Percentiles rank a stretch among this genome's conserved stretches.
Conservation (phyloP, 2,329 filamentous ascomycete genomes). For the Macrophomina tecta region DNA sequence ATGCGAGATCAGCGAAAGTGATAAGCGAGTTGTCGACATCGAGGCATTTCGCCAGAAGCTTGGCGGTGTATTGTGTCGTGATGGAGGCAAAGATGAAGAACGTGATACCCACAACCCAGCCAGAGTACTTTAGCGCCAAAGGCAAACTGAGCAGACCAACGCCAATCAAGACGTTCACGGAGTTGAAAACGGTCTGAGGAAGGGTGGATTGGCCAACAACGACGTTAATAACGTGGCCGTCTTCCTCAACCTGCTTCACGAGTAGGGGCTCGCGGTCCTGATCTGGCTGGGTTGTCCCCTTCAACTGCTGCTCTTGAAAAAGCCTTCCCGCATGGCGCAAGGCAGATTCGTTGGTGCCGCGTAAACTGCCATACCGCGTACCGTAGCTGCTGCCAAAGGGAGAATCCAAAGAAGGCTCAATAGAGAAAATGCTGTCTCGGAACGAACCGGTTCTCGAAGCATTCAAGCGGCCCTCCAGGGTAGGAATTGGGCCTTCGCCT, state of each 20-base stretch:
- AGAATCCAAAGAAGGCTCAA: slow-evolving; percentile 65
- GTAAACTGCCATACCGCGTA: slow-evolving; percentile 50
- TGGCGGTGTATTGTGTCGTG: slow-evolving; percentile 85
- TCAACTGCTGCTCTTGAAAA: slow-evolving; percentile 54
- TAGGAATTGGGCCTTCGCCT: background rate
- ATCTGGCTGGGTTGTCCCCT: slow-evolving; percentile 50
- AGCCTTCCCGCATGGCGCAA: slow-evolving; percentile 62
- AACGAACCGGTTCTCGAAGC: slow-evolving; percentile 31
- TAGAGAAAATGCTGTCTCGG: slow-evolving; percentile 52
- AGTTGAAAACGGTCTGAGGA: slow-evolving; percentile 95
- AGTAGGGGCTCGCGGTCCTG: slow-evolving; percentile 71
- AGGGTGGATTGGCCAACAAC: slow-evolving; percentile 94
- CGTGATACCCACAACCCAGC: slow-evolving; percentile 81
- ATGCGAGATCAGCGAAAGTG: slow-evolving; percentile 93
- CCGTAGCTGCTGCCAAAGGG: slow-evolving; percentile 76
- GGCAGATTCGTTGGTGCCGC: slow-evolving; percentile 65
- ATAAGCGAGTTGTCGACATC: slow-evolving; percentile 84
- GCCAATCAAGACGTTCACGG: slow-evolving; percentile 89
- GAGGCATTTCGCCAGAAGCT: slow-evolving; percentile 84
- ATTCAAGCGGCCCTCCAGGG: slow-evolving; percentile 24
- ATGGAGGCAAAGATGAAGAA: slow-evolving; percentile 76
- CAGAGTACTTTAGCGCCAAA: slow-evolving; percentile 83
- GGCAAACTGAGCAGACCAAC: slow-evolving; percentile 89
- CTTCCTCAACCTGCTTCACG: slow-evolving; percentile 86
- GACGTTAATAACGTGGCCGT: slow-evolving; percentile 80